Conservation (phyloP, 2,329 filamentous ascomycete genomes). For the Ascochyta rabiei region DNA sequence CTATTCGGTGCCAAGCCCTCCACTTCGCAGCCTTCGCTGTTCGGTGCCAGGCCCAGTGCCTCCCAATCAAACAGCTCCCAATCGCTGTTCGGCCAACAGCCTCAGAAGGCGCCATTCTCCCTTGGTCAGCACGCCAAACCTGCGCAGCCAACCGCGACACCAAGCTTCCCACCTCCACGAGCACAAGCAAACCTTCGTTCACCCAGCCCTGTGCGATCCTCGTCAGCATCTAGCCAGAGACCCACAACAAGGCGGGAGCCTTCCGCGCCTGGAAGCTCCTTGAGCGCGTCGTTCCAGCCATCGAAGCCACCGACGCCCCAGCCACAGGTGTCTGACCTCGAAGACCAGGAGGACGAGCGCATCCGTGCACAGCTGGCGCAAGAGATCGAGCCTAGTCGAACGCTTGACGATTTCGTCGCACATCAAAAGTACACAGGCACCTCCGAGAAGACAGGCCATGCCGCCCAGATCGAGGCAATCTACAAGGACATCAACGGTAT, state of each 20-base stretch:
- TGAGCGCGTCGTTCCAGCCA: constrained; percentile 39
- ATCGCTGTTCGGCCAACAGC: constrained; percentile 27
- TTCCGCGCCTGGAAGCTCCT: constrained; percentile 40
- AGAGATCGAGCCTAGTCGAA: constrained; percentile 66
- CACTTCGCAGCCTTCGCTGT: neutral
- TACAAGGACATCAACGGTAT: constrained; percentile 89
- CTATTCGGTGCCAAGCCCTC: constrained; percentile 3
- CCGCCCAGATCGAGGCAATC: constrained; percentile 57
- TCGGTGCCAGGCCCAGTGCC: neutral
- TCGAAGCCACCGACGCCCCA: constrained; percentile 48
- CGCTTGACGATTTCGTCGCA: constrained; percentile 71
- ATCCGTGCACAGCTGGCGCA: constrained; percentile 67
- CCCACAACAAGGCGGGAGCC: constrained; percentile 33
- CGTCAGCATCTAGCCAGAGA: constrained; percentile 55
- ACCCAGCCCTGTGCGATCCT: constrained; percentile 71
- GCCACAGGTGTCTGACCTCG: constrained; percentile 43
- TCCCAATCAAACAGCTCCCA: constrained; percentile 1
- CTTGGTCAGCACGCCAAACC: constrained; percentile 15
- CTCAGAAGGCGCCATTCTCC: constrained; percentile 20
- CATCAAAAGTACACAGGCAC: constrained; percentile 54
- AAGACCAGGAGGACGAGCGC: constrained; percentile 69
- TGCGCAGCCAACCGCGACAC: constrained; percentile 24
- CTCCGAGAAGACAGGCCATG: constrained; percentile 49
- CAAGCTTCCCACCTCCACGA: constrained; percentile 60
- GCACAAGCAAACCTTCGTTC: constrained; percentile 67